A percentile compares a stretch with the other conserved stretches of the same genome.
Conservation (phyloP, 1,139 yeast genomes). For the Kodamaea plutei region DNA sequence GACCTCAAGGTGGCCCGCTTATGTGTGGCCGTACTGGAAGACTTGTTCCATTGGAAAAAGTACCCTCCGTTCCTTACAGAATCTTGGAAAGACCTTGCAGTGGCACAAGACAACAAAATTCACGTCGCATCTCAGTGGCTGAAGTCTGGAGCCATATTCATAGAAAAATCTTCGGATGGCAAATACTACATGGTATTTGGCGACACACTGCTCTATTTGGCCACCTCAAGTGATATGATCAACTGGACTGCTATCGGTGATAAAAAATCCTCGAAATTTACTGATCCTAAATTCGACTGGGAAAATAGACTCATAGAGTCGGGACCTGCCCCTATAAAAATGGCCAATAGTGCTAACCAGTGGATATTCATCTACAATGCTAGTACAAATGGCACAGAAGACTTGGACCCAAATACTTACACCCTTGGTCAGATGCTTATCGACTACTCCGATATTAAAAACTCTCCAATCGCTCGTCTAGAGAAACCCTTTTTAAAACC, state of each 20-base stretch:
- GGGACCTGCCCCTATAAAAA: slow-evolving; percentile 42
- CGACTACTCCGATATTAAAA: slow-evolving; percentile 34
- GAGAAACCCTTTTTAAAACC: slow-evolving; percentile 38
- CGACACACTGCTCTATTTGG: slow-evolving; percentile 38
- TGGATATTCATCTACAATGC: slow-evolving; percentile 41
- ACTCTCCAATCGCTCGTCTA: slow-evolving; percentile 38
- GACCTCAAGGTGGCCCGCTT: slow-evolving; percentile 34
- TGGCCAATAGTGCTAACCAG: slow-evolving; percentile 28
- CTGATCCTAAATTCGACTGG: slow-evolving; percentile 28
- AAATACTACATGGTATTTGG: slow-evolving; percentile 47
- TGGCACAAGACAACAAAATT: slow-evolving; percentile 19
- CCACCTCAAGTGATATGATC: slow-evolving; percentile 31
- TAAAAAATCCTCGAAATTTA: slow-evolving; percentile 22
- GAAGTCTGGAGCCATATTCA: slow-evolving; percentile 43
- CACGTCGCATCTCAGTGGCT: slow-evolving; percentile 36
- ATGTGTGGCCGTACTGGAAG: slow-evolving; percentile 40
- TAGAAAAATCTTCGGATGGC: slow-evolving; percentile 30
- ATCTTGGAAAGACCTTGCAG: slow-evolving; percentile 34
- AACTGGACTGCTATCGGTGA: slow-evolving; percentile 30
- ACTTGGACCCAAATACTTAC: slow-evolving; percentile 30
- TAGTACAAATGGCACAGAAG: slow-evolving; percentile 36
- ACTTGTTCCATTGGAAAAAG: slow-evolving; percentile 39
- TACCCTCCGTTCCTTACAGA: slow-evolving; percentile 34
- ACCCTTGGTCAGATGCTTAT: slow-evolving; percentile 40
- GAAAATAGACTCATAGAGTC: slow-evolving; percentile 41